A percentile compares a stretch with the other conserved stretches of the same genome.
Evolutionary conservation across 345 rosid genomes (phyloP).

Genomic region (Noccaea caerulescens): DNA sequence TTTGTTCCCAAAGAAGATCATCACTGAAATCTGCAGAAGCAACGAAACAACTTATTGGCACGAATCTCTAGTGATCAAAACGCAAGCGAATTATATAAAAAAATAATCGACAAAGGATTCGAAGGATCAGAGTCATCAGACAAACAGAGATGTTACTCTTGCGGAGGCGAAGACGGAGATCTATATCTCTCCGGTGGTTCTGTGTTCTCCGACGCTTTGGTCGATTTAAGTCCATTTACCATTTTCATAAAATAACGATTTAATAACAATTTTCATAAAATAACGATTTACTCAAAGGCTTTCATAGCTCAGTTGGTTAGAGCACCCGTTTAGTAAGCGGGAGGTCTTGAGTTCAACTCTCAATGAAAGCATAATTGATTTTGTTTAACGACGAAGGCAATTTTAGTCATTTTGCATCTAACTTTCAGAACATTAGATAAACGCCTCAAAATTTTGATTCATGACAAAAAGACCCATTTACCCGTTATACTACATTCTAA

Average conservation of each 20-base stretch:
- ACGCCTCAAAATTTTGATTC: slow-evolving; percentile 15
- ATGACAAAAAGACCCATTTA: background rate
- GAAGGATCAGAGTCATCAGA: background rate
- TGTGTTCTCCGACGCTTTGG: background rate
- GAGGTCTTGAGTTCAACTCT: slow-evolving; percentile 98
- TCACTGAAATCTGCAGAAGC: too few relatives aligned
- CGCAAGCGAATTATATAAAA: background rate
- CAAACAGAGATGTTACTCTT: background rate
- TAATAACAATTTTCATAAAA: background rate
- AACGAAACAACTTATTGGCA: too few relatives aligned
- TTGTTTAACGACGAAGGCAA: too few relatives aligned
- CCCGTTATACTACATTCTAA: background rate
- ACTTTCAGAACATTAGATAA: background rate
- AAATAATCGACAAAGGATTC: background rate
- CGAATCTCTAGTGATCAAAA: background rate
- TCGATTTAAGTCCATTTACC: background rate
- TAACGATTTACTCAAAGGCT: too few relatives aligned
- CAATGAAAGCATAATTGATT: slow-evolving; percentile 52
- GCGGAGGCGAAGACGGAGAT: background rate
- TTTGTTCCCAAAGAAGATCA: too few relatives aligned
- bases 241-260: background rate
- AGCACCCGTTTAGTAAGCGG: slow-evolving; percentile 97
- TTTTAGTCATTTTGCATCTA: background rate
- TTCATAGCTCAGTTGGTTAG: slow-evolving; percentile 87
- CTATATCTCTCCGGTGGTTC: background rate